phyloP scores from a whole-genome alignment of 192 early-diverging fungal genomes.

The Coemansia asiatica region DNA sequence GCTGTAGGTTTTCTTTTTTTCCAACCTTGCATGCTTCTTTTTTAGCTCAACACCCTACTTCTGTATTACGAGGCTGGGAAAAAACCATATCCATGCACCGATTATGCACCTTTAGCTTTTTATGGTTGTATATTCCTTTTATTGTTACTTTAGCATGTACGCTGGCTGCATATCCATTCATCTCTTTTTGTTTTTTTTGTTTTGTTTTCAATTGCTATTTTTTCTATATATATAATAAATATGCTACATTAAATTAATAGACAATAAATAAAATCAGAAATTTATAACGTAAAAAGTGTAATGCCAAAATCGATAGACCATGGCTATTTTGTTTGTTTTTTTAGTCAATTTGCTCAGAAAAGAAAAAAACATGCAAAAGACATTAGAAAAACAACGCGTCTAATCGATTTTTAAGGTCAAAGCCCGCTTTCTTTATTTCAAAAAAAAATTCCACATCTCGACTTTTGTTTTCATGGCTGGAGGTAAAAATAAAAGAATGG shows the following conservation, averaged over 20 bases:
- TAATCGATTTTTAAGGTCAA: no score
- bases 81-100: neutral
- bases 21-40: neutral
- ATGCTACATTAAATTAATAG: neutral
- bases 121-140: neutral
- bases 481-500: no score
- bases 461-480: no score
- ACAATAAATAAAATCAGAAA: neutral
- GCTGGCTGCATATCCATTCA: neutral
- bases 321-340: no score
- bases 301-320: no score
- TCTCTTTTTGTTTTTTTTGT: no score
- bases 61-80: neutral
- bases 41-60: neutral
- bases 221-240: slow-evolving; percentile 2
- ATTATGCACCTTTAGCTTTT: neutral
- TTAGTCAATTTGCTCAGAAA: no score
- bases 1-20: neutral
- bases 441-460: no score
- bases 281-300: neutral
- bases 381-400: no score
- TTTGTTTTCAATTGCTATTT: neutral
- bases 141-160: neutral
- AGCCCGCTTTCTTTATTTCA: no score
- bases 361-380: no score